These are phyloP conservation scores for Jackrogersella multiformis DNA, from an alignment of 495 filamentous ascomycete genomes.

Conservation along the genomic window DNA sequence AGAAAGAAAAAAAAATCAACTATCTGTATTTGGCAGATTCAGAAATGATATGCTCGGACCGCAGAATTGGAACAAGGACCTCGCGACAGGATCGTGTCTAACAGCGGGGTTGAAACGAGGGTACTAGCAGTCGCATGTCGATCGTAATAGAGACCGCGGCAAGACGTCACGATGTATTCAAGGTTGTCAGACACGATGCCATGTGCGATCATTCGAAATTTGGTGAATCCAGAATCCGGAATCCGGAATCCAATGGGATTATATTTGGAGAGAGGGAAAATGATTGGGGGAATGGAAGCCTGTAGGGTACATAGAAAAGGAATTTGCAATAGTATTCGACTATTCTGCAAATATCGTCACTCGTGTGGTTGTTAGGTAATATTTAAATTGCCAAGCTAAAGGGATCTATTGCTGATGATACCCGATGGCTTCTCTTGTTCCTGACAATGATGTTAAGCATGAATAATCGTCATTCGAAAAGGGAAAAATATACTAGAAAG, in stretches of 20 bases:
- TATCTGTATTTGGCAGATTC: constrained; percentile 16
- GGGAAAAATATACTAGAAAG: too few relatives aligned
- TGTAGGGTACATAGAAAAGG: not conserved
- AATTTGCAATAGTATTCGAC: constrained; percentile 13
- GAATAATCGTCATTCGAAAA: constrained; percentile 12
- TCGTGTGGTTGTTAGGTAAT: constrained; percentile 27
- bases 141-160: constrained; percentile 38
- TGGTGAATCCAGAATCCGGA: constrained; percentile 10
- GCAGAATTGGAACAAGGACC: constrained; percentile 32
- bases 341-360: constrained; percentile 8
- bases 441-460: constrained; percentile 18
- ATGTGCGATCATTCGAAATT: constrained; percentile 28
- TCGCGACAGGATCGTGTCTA: constrained; percentile 35
- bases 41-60: constrained; percentile 38
- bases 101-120: constrained; percentile 44
- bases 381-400: constrained; percentile 35
- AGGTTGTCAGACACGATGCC: constrained; percentile 27
- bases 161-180: constrained; percentile 22
- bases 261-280: constrained; percentile 22
- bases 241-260: constrained; percentile 19
- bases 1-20: constrained; percentile 15
- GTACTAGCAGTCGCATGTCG: constrained; percentile 41
- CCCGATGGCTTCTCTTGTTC: constrained; percentile 21
- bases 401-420: constrained; percentile 23
- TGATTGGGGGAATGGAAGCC: not conserved